phyloP scores from a whole-genome alignment of 2,329 filamentous ascomycete genomes.

The Pseudogymnoascus pannorum region DNA sequence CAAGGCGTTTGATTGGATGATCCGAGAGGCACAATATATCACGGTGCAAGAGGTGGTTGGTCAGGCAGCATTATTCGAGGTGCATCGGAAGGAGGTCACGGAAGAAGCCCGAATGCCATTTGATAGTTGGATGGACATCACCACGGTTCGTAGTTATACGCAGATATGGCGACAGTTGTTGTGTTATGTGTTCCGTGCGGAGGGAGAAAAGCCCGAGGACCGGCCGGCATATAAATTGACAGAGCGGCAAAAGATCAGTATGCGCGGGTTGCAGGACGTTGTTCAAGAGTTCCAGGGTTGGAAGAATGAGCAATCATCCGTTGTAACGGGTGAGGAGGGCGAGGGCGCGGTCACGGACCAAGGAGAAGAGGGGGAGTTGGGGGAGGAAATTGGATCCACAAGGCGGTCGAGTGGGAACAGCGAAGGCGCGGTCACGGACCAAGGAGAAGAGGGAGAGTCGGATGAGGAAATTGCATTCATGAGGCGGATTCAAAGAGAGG shows the following conservation, averaged over 20 bases:
- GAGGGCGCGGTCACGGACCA: not conserved
- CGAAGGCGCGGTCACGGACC: too few species aligned
- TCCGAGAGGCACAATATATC: conserved; percentile 12
- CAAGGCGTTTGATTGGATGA: conserved; percentile 10
- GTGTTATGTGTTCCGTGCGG: conserved; percentile 12
- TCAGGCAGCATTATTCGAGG: conserved; percentile 11
- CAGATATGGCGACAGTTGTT: conserved; percentile 12
- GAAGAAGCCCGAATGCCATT: not conserved
- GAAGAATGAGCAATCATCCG: not conserved
- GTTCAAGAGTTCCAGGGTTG: conserved; percentile 10
- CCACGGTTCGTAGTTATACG: conserved; percentile 12
- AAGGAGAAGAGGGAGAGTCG: too few species aligned
- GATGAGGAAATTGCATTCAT: too few species aligned
- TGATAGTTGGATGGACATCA: too few species aligned
- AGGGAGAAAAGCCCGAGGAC: conserved; percentile 5
- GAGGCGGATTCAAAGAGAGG: not conserved
- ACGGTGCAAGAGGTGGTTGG: conserved; percentile 5
- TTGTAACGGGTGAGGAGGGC: not conserved
- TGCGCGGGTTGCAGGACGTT: not conserved
- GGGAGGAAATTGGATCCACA: conserved; percentile 3
- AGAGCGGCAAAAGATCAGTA: conserved; percentile 9
- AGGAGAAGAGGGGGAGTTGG: not conserved
- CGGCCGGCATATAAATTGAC: conserved; percentile 9
- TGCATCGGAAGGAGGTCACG: conserved; percentile 10
- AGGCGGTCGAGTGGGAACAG: too few species aligned